Conservation (phyloP, 2,329 filamentous ascomycete genomes). For the Penicillium sp. region DNA sequence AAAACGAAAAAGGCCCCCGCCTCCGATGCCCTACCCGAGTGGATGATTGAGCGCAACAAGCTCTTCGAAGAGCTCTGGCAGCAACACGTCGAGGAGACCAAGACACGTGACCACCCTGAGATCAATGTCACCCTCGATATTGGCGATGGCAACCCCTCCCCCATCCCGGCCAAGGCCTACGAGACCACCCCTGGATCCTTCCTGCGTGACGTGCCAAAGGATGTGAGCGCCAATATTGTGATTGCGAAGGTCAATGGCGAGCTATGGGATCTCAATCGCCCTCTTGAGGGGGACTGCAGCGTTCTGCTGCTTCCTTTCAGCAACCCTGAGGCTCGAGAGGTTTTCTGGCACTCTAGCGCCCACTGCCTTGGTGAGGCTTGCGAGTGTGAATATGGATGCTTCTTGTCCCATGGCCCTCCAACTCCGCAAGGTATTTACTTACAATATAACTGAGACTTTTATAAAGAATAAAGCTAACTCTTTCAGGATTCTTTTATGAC, state of each 20-base stretch:
- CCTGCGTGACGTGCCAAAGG: slow-evolving; percentile 78
- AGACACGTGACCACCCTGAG: slow-evolving; percentile 47
- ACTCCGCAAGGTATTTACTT: too few species aligned
- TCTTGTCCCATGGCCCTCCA: slow-evolving; percentile 89
- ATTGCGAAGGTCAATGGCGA: slow-evolving; percentile 81
- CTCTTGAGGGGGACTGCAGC: slow-evolving; percentile 82
- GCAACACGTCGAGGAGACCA: slow-evolving; percentile 74
- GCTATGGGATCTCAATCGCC: slow-evolving; percentile 90
- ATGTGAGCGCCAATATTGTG: slow-evolving; percentile 77
- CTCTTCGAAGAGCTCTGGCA: slow-evolving; percentile 89
- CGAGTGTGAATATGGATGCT: slow-evolving; percentile 86
- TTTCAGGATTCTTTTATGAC: slow-evolving; percentile 98
- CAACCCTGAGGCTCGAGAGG: slow-evolving; percentile 74
- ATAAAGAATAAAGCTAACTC: too few species aligned
- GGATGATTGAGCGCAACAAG: slow-evolving; percentile 77
- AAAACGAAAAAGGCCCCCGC: slow-evolving; percentile 26
- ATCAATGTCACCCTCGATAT: slow-evolving; percentile 52
- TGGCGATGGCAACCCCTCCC: slow-evolving; percentile 41
- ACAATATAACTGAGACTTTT: too few species aligned
- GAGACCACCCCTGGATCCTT: slow-evolving; percentile 84
- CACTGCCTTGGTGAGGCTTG: slow-evolving; percentile 95
- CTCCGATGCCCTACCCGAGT: slow-evolving; percentile 61
- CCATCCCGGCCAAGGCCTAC: slow-evolving; percentile 70
- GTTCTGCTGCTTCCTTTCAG: slow-evolving; percentile 85
- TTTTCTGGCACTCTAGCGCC: slow-evolving; percentile 97